Conservation (phyloP, 2,329 filamentous ascomycete genomes). For the Nemania diffusa region DNA sequence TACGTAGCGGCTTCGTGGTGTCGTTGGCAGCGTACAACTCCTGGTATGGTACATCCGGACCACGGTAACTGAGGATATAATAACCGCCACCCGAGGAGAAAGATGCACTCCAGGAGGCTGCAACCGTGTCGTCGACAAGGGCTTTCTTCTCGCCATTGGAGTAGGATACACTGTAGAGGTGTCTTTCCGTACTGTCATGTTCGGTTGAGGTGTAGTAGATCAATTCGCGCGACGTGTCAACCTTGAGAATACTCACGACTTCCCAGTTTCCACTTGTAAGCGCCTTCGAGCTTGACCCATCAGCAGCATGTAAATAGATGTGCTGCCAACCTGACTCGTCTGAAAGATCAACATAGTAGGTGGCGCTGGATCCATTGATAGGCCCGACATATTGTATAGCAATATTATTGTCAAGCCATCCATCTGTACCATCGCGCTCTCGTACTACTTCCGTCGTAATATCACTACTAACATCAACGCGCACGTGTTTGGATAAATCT, state of each 20-base stretch:
- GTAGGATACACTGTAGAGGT: conserved; percentile 74
- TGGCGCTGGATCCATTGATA: conserved; percentile 51
- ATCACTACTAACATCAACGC: conserved; percentile 63
- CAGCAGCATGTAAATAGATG: conserved; percentile 70
- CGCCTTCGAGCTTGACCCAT: conserved; percentile 63
- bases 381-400: conserved; percentile 66
- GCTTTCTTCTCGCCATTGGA: conserved; percentile 63
- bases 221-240: conserved; percentile 65
- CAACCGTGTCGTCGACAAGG: conserved; percentile 68
- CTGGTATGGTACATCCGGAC: conserved; percentile 75
- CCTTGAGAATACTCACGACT: conserved; percentile 66
- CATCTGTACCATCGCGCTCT: conserved; percentile 66
- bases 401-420: conserved; percentile 71
- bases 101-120: conserved; percentile 71
- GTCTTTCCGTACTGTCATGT: conserved; percentile 72
- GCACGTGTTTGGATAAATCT: conserved; percentile 69
- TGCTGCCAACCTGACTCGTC: conserved; percentile 74
- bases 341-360: conserved; percentile 73
- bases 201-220: conserved; percentile 74
- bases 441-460: conserved; percentile 60
- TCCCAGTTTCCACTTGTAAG: conserved; percentile 76
- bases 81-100: conserved; percentile 72
- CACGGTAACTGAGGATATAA: conserved; percentile 72
- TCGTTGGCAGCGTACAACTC: conserved; percentile 70
- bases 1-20: conserved; percentile 62